Percentiles rank a stretch among this genome's conserved stretches.
phyloP scores from a whole-genome alignment of 441 rosid genomes.

The Populus hybrid region DNA sequence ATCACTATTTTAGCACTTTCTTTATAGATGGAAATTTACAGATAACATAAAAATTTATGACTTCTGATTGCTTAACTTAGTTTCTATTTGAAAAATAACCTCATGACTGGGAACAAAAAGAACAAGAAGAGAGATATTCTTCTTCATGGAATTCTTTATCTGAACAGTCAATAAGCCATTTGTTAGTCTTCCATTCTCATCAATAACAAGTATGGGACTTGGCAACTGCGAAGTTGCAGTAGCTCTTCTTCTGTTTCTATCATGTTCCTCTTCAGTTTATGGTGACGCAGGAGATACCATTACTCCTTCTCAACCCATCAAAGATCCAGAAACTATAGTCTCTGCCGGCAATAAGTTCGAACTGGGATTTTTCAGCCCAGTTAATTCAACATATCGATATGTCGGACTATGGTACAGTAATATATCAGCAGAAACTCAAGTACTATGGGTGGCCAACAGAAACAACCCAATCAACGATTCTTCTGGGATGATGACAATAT shows the following conservation, averaged over 20 bases:
- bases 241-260: constrained; percentile 9
- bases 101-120: no score
- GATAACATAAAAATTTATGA: no score
- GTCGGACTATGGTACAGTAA: constrained; percentile 50
- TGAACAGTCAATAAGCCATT: no score
- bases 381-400: constrained; percentile 34
- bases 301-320: constrained; percentile 24
- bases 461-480: constrained; percentile 38
- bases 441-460: constrained; percentile 57
- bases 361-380: constrained; percentile 54
- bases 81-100: no score
- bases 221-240: not conserved
- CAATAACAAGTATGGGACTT: not conserved
- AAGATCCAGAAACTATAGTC: constrained; percentile 29
- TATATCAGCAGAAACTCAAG: constrained; percentile 11
- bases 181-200: not conserved
- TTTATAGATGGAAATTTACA: no score
- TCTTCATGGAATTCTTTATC: no score
- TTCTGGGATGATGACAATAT: constrained; percentile 37
- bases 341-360: constrained; percentile 26
- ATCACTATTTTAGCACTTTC: no score
- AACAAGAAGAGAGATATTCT: no score
- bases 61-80: no score
- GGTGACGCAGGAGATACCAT: constrained; percentile 31
- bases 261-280: constrained; percentile 14